phyloP scores from a whole-genome alignment of 2,329 filamentous ascomycete species.

The Xylaria sp. region DNA sequence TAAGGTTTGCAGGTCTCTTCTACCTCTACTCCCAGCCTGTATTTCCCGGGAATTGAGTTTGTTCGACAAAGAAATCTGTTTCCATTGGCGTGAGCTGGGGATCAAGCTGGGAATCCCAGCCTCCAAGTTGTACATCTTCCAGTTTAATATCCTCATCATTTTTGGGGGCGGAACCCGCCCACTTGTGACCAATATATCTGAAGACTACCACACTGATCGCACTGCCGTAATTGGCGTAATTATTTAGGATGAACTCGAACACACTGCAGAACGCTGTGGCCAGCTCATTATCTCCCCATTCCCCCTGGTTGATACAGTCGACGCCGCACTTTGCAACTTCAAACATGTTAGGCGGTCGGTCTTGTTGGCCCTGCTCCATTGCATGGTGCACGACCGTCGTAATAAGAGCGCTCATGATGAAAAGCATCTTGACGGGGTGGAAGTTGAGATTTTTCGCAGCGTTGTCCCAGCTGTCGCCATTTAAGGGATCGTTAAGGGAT shows the following conservation, averaged over 20 bases:
- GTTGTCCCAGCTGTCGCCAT: conserved; percentile 8
- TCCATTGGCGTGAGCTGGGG: too few relatives aligned
- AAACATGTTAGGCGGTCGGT: not conserved
- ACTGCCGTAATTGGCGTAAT: not conserved
- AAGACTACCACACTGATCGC: not conserved
- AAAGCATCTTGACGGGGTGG: conserved; percentile 19
- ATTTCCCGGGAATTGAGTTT: too few relatives aligned
- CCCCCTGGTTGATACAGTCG: not conserved
- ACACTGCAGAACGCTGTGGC: conserved; percentile 18
- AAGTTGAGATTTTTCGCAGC: not conserved
- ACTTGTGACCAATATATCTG: not conserved
- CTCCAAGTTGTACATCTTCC: too few relatives aligned
- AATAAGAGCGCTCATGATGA: conserved; percentile 28
- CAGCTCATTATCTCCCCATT: conserved; percentile 3
- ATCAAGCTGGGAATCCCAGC: too few relatives aligned
- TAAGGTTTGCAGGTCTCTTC: too few relatives aligned
- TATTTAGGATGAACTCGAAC: conserved; percentile 18
- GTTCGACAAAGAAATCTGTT: too few relatives aligned
- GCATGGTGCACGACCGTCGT: not conserved
- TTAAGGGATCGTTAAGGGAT: not conserved
- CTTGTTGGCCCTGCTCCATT: not conserved
- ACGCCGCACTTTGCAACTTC: conserved; percentile 10
- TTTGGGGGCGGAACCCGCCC: not conserved
- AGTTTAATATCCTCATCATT: not conserved
- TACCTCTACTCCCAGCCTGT: too few relatives aligned